Base-by-base conservation (phyloP, 2,329 filamentous ascomycete species). In the Chaetomium globosum region DNA sequence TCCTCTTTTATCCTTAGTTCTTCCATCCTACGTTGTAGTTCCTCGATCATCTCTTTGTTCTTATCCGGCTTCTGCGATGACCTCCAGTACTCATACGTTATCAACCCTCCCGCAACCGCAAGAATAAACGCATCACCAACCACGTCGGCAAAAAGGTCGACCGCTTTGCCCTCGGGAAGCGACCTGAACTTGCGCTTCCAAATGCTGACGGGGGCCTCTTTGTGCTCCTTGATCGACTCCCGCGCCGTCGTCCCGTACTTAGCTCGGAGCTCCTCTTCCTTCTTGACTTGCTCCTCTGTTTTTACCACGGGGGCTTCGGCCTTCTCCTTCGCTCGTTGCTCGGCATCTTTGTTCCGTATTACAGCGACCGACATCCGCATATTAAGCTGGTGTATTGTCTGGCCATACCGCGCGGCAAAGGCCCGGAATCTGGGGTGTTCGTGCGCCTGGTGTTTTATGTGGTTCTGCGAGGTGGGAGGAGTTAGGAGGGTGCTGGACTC, bases 131-230 rank as follows among this genome's bases (percentile, higher is more conserved):
- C 77, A 69, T 89, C 87, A 49, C 87, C 87, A 58, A 86, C 77
- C 19, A 89, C 86, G 71, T 89, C 87, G 51, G 87, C 87, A 70
- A 89, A 89, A 8, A 89, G 76, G 71, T 89, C 86, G 12, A 89
- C 87, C 9, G 87, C 87, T 75, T 89, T 89, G 19, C 75, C 80
- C 72, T 89, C 87, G 10, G 87, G 85, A n/a, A 89, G 77, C 7
- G 86, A 75, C 59, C 87, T 79, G 72, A 89, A 89, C 72, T 84
- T 86, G 65, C 87, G 83, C 66, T 73, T 82, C 87, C 87, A 89
- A 12, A 89, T 77, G 69, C 82, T 88, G 53, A 65, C 58, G 61
- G 67, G 64, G 2, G 67, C 60, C 59, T 71, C 70, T 36, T 74
- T 77, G n/a, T 67, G 61, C 59, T 71, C 70, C 46, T 74, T 77